Conservation (phyloP, 108 stramenopile species). For the Nitzschia palea region DNA sequence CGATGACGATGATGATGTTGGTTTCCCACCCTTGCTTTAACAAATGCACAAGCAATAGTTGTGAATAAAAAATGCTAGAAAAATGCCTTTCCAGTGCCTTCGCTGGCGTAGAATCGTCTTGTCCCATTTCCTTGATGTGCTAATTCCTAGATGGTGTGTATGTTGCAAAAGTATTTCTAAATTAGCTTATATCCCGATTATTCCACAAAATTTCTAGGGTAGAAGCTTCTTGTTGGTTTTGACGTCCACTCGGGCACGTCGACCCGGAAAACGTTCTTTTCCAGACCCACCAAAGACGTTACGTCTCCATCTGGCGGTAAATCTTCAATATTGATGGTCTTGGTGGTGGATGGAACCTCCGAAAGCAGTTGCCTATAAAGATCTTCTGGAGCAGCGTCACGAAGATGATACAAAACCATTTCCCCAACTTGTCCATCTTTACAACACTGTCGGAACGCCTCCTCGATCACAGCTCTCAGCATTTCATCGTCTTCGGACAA, state of each 20-base stretch:
- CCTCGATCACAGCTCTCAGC: constrained; percentile 36
- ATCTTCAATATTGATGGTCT: constrained; percentile 13
- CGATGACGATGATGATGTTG: constrained; percentile 10
- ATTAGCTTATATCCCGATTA: too few relatives aligned
- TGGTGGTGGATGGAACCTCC: constrained; percentile 8
- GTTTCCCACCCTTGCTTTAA: constrained; percentile 14
- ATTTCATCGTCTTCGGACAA: constrained; percentile 34
- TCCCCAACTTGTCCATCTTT: constrained; percentile 62
- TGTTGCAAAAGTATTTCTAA: too few relatives aligned
- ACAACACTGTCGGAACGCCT: constrained; percentile 41
- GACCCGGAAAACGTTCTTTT: background rate
- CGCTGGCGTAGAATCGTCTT: too few relatives aligned
- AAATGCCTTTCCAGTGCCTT: too few relatives aligned
- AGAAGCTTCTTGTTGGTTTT: background rate
- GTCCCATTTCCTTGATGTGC: too few relatives aligned
- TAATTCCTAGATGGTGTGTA: too few relatives aligned
- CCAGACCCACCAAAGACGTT: constrained; percentile 14
- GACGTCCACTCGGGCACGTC: background rate
- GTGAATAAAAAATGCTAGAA: too few relatives aligned
- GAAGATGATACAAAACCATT: constrained; percentile 59
- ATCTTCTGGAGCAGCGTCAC: constrained; percentile 49
- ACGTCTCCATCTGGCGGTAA: constrained; percentile 30
- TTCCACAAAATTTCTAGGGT: too few relatives aligned
- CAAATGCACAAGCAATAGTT: too few relatives aligned
- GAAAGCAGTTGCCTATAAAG: constrained; percentile 47